Evolutionary conservation across 371 early-diverging fungal species (phyloP).

Genomic region (Dichotomocladium elegans): DNA sequence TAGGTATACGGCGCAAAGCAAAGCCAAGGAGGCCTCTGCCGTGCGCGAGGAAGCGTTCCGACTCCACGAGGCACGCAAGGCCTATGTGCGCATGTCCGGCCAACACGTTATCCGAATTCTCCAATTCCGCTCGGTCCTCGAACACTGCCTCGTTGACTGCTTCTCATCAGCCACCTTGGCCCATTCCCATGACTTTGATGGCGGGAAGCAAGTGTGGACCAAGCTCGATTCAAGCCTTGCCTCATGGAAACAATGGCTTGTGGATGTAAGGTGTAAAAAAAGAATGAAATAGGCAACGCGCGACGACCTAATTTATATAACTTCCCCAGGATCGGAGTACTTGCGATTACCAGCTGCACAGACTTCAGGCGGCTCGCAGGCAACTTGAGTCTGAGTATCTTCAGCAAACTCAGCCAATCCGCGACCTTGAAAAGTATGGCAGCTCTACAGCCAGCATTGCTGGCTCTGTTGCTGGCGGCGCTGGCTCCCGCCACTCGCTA

Average conservation of each 20-base stretch:
- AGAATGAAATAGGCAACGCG: neutral
- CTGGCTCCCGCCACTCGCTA: conserved; percentile 25
- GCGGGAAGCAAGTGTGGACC: conserved; percentile 32
- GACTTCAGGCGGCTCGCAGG: conserved; percentile 21
- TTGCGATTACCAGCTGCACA: conserved; percentile 34
- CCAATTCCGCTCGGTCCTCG: conserved; percentile 36
- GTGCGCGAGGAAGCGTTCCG: conserved; percentile 68
- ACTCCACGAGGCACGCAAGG: conserved; percentile 63
- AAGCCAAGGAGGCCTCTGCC: conserved; percentile 64
- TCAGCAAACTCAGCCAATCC: conserved; percentile 29
- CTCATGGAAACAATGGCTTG: conserved; percentile 41
- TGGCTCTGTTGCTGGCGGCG: neutral
- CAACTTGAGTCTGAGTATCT: conserved; percentile 31
- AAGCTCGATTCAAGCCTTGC: conserved; percentile 25
- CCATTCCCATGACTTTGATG: conserved; percentile 36
- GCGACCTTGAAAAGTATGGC: conserved; percentile 28
- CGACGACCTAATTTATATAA: neutral
- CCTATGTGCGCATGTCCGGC: conserved; percentile 53
- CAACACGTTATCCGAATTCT: conserved; percentile 43
- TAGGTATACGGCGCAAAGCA: conserved; percentile 55
- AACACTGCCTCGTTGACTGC: conserved; percentile 35
- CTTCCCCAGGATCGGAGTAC: conserved; percentile 43
- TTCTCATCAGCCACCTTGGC: conserved; percentile 34
- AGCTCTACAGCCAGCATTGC: conserved; percentile 3
- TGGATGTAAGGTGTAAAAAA: conserved; percentile 24